These are phyloP conservation scores for Phytophthora idaei DNA, from an alignment of 352 stramenopile species.

Conservation along the genomic window DNA sequence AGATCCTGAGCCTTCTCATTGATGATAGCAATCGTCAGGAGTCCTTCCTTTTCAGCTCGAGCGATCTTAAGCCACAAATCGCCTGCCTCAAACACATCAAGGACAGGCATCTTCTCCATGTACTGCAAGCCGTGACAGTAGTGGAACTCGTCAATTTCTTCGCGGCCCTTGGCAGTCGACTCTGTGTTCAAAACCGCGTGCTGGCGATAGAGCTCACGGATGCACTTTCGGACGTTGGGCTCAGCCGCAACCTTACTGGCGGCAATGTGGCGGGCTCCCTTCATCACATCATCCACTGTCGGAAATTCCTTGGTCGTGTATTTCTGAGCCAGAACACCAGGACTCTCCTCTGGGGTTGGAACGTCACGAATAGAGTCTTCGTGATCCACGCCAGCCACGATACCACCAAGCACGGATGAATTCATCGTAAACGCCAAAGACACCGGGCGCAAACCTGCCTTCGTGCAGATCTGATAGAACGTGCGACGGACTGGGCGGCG, in stretches of 20 bases:
- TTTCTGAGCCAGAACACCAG: slow-evolving; percentile 69
- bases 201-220: slow-evolving; percentile 86
- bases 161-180: slow-evolving; percentile 77
- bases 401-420: slow-evolving; percentile 78
- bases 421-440: slow-evolving; percentile 88
- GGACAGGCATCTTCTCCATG: slow-evolving; percentile 82
- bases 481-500: slow-evolving; percentile 81
- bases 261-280: slow-evolving; percentile 87
- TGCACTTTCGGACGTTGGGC: slow-evolving; percentile 83
- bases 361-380: slow-evolving; percentile 71
- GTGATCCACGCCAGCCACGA: slow-evolving; percentile 73
- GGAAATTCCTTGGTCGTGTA: slow-evolving; percentile 87
- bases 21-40: slow-evolving; percentile 76
- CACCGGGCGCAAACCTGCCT: slow-evolving; percentile 74
- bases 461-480: slow-evolving; percentile 91
- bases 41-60: slow-evolving; percentile 85
- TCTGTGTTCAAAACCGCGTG: slow-evolving; percentile 79
- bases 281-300: slow-evolving; percentile 87
- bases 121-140: slow-evolving; percentile 89
- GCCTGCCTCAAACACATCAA: slow-evolving; percentile 73
- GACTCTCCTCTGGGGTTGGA: slow-evolving; percentile 77
- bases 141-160: slow-evolving; percentile 91
- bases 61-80: slow-evolving; percentile 82
- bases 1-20: slow-evolving; percentile 86
- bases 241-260: slow-evolving; percentile 86